phyloP scores from a whole-genome alignment of 1,139 yeast genomes.

The Hansenula sp. region DNA sequence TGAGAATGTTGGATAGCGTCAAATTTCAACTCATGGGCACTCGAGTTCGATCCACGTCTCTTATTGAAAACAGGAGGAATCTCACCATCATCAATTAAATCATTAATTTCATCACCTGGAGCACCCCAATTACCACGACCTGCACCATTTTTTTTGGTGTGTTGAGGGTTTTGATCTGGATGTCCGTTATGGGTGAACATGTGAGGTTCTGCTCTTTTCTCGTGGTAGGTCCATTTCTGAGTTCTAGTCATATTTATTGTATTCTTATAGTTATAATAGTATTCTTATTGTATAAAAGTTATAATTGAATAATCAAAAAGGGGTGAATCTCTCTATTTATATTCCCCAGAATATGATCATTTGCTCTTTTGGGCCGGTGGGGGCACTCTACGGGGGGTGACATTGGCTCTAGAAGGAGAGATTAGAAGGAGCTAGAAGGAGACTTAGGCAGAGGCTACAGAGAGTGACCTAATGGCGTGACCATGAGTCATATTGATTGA shows the following conservation, averaged over 20 bases:
- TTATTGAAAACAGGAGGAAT: slow-evolving; percentile 36
- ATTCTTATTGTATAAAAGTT: too few relatives aligned
- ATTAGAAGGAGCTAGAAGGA: too few relatives aligned
- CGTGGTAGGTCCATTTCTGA: slow-evolving; percentile 69
- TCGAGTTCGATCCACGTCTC: slow-evolving; percentile 42
- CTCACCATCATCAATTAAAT: slow-evolving; percentile 37
- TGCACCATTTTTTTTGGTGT: slow-evolving; percentile 79
- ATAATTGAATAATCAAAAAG: not conserved
- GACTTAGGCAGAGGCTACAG: too few relatives aligned
- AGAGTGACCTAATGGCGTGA: not conserved
- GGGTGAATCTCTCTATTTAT: not conserved
- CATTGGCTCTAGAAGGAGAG: too few relatives aligned
- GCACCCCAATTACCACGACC: slow-evolving; percentile 79
- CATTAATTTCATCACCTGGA: slow-evolving; percentile 62
- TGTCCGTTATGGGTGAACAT: slow-evolving; percentile 77
- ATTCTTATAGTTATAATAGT: not conserved
- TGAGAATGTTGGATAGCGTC: slow-evolving; percentile 23
- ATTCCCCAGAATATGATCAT: too few relatives aligned
- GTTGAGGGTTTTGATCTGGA: slow-evolving; percentile 62
- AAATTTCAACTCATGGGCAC: slow-evolving; percentile 32
- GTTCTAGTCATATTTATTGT: slow-evolving; percentile 68
- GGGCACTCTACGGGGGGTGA: too few relatives aligned
- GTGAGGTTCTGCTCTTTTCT: slow-evolving; percentile 54
- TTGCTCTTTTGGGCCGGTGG: too few relatives aligned
- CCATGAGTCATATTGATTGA: not conserved